These are phyloP conservation scores for Mixia osmundae DNA, from an alignment of 1,284 basidiomycete genomes.

Conservation along the genomic window DNA sequence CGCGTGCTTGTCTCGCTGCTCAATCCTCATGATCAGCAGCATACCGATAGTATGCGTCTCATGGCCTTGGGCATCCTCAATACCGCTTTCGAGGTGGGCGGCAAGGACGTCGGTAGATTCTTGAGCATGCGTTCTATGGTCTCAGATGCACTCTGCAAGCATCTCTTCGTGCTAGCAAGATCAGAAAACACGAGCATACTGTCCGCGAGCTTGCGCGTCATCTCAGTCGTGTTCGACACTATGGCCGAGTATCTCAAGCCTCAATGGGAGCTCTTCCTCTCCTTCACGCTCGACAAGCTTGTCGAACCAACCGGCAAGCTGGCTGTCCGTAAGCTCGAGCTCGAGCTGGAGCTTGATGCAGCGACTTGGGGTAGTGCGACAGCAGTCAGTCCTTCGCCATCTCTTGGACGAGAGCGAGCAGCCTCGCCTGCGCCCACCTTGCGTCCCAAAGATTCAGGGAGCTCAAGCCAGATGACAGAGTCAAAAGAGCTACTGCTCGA, in stretches of 20 bases:
- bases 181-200: constrained; percentile 65
- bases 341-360: constrained; percentile 16
- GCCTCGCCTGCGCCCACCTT: constrained; percentile 1
- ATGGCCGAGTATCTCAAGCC: constrained; percentile 71
- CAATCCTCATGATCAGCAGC: constrained; percentile 78
- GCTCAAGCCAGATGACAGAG: constrained; percentile 38
- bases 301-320: constrained; percentile 21
- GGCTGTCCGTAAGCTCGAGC: constrained; percentile 19
- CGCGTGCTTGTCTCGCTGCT: constrained; percentile 85
- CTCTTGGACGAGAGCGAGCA: background rate
- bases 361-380: constrained; percentile 15
- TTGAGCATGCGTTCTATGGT: constrained; percentile 47
- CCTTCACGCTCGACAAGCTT: constrained; percentile 77
- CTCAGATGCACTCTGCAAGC: constrained; percentile 79
- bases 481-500: constrained; percentile 82
- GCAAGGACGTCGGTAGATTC: constrained; percentile 37
- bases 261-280: constrained; percentile 87
- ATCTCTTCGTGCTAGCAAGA: constrained; percentile 69
- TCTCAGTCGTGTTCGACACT: constrained; percentile 67
- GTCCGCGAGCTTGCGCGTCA: constrained; percentile 55
- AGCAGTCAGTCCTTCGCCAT: background rate
- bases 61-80: constrained; percentile 73
- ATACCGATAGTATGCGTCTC: constrained; percentile 86
- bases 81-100: constrained; percentile 67
- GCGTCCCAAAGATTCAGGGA: background rate